Conservation (phyloP, 331 rosid genomes). For the Malus hybrid region DNA sequence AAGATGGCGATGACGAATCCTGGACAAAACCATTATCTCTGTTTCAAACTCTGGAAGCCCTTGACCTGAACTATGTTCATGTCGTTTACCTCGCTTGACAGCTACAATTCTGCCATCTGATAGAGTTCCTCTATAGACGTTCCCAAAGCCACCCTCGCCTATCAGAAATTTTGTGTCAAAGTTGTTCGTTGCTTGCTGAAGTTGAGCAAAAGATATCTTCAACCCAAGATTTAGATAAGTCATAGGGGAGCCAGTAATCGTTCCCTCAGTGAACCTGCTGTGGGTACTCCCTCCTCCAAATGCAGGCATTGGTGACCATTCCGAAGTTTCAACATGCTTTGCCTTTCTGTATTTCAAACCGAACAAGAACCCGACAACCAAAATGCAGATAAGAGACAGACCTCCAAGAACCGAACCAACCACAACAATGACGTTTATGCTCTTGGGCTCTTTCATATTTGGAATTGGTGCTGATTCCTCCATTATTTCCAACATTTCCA, state of each 20-base stretch:
- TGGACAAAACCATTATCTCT: slow-evolving; percentile 43
- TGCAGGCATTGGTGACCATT: slow-evolving; percentile 28
- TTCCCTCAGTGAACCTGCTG: slow-evolving; percentile 15
- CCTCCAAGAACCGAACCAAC: slow-evolving; percentile 31
- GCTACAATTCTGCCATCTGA: slow-evolving; percentile 30
- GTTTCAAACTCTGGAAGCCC: slow-evolving; percentile 45
- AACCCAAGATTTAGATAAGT: slow-evolving; percentile 26
- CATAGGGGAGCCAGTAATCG: slow-evolving; percentile 13
- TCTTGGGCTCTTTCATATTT: not conserved
- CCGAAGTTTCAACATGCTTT: slow-evolving; percentile 12
- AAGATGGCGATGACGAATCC: slow-evolving; percentile 44
- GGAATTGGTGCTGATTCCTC: slow-evolving; percentile 4
- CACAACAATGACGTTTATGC: not conserved
- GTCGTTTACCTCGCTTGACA: slow-evolving; percentile 26
- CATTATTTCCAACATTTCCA: slow-evolving; percentile 32
- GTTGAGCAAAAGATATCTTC: slow-evolving; percentile 25
- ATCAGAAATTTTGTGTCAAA: slow-evolving; percentile 26
- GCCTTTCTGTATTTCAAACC: slow-evolving; percentile 17
- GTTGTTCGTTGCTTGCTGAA: slow-evolving; percentile 31
- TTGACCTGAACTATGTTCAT: slow-evolving; percentile 36
- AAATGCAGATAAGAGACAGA: slow-evolving; percentile 13
- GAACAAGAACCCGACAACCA: slow-evolving; percentile 1
- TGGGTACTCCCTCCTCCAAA: slow-evolving; percentile 38
- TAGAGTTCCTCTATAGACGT: slow-evolving; percentile 36
- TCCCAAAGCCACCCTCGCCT: slow-evolving; percentile 55